Base-by-base conservation (phyloP, 2,329 filamentous ascomycete species). In the Aureobasidium uvarum region DNA sequence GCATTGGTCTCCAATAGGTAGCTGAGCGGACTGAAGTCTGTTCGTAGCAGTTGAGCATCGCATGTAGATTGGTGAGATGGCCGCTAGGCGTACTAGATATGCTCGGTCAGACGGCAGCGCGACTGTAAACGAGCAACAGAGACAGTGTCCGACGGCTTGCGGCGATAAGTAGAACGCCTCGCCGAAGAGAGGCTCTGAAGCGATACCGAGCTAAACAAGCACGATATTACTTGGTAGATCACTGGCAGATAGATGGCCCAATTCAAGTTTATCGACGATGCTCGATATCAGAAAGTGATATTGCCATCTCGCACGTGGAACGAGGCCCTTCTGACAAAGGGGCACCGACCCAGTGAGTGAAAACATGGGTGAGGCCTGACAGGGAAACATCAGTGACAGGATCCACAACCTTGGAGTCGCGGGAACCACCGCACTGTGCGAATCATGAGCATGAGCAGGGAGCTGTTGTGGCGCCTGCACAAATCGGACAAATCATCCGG, bases 361-460 rank as follows among this genome's bases (percentile, higher is more conserved):
- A 25, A 28, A 39, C 39, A 16, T 43, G 33, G 52, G 23, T 39
- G 52, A 55, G 36, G 20, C 52, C n/a, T 43, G n/a, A 31, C 38
- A 56, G n/a, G 54, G 6, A 23, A 7, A 43, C 3, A 31, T n/a
- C 54, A 55, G 52, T 55, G 52, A 55, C 52, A 41, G 20, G 54
- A 58, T 13, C 54, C 54, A 58, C 54, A 25, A 59, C 11, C 39
- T 36, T 59, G 41, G 23, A 46, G 23, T 43, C 3, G 38, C 41
- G 56, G 56, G 5, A 39, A 46, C 36, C 25, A 59, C 43, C 56
- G 56, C 41, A 48, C 28, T 48, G 13, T 38, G 56, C 54, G 33
- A 20, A 28, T 50, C n/a, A n/a, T n/a, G n/a, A n/a, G n/a, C 46
- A 31, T 50, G 25, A 50, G 10, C 46, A 50, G 23, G 25, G 25